These are phyloP conservation scores for Debaryomyces prosopidis DNA, from an alignment of 805 yeast species.

Conservation along the genomic window DNA sequence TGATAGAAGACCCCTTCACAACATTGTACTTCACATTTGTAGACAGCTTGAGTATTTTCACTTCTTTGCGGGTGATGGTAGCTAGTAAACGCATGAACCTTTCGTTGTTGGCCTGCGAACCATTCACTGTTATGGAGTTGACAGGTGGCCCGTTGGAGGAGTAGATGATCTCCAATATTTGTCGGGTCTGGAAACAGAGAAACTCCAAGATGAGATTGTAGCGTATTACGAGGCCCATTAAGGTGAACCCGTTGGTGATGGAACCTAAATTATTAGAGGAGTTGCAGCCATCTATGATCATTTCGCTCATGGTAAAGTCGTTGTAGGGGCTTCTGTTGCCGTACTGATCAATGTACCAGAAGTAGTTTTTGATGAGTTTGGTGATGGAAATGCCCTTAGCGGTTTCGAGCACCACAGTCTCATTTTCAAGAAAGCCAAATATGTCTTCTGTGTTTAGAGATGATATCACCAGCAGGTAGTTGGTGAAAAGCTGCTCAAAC, in stretches of 20 bases:
- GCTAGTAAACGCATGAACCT: constrained; percentile 30
- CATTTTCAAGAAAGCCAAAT: constrained; percentile 18
- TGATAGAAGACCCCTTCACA: constrained; percentile 13
- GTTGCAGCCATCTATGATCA: constrained; percentile 47
- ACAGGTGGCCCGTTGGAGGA: constrained; percentile 19
- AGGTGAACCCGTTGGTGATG: constrained; percentile 4
- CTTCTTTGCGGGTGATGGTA: not conserved
- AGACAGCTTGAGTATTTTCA: constrained; percentile 1
- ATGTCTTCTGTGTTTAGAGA: not conserved
- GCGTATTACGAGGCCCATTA: constrained; percentile 27
- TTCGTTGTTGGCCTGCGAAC: constrained; percentile 53
- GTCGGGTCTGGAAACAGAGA: constrained; percentile 49
- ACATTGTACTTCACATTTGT: constrained; percentile 7
- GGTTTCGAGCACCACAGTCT: constrained; percentile 21
- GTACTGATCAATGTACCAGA: constrained; percentile 54
- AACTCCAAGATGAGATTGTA: constrained; percentile 53
- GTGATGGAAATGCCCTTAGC: constrained; percentile 14
- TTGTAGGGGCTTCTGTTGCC: constrained; percentile 62
- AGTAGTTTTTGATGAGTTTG: constrained; percentile 32
- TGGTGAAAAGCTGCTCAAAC: constrained; percentile 46
- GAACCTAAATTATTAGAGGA: constrained; percentile 8
- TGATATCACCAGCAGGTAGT: constrained; percentile 13
- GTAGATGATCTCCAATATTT: constrained; percentile 28
- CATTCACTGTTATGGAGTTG: constrained; percentile 43
- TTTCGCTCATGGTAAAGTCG: constrained; percentile 50